Base-by-base conservation (phyloP, 139 green algal species). In the Tetradesmus obliquus region DNA sequence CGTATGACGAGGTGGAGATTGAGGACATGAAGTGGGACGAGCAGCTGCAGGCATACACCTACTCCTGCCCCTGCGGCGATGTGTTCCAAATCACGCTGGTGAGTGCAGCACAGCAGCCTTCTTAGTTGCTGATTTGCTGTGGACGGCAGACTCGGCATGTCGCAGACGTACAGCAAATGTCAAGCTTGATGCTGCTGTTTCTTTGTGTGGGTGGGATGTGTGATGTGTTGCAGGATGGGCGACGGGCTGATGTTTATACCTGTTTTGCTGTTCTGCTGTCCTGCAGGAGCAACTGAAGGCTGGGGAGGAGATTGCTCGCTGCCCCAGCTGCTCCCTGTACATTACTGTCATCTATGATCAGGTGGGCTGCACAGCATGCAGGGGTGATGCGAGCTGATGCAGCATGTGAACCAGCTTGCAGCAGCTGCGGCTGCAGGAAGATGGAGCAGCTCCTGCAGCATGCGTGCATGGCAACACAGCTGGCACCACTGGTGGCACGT, bases 21-120 rank as follows among this genome's bases (percentile, higher is more conserved):
- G 97, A 99, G 93, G 98, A 99, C 87, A 99, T 99, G 97, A 94
- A 97, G 3, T 99, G 97, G 97, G 95, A 95, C 90, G 97, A 98
- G 79, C 95, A 98, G 57, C 94, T 99, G 82, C 89, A 97, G 80
- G 96, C 96, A 0, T 99, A 97, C 94, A 99, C 97, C 0, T 99
- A 99, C 88, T 82, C 91, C 20, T 99, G 98, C 87, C 98, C 98
- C 5, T 99, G 98, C 91, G 98, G 98, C 3, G 98, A 99, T 94
- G 81, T 99, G 1, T 99, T 99, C 83, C 97, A 99, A 88, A 99
- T 99, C 85, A 97, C 96, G 2, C 82, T 97, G 93, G 97, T 97
- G 55, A 22, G 93, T 69, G 17, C 53, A 32, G 22, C 32, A 45
- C 53, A 51, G 74, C 74, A n/a, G 15, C 74, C 74, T 20, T 58